Conservation (phyloP, 306 rosid species). For the Sicyos edulis region DNA sequence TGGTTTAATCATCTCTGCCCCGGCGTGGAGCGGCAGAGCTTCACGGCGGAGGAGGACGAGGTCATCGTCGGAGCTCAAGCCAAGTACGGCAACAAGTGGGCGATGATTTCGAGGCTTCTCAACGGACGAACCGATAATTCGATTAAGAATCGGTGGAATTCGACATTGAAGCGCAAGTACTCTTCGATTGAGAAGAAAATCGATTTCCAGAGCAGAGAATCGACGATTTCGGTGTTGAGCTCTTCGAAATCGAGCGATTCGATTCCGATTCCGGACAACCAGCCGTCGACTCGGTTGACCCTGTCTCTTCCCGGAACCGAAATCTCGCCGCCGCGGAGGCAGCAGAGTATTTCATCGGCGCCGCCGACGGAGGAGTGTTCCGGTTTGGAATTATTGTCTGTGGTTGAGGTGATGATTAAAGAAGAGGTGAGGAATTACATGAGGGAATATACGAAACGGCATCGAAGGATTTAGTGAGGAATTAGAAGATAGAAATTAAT, state of each 20-base stretch:
- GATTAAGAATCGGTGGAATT: conserved; percentile 63
- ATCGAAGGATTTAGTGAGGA: background rate
- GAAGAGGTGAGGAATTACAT: conserved; percentile 47
- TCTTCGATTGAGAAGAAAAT: conserved; percentile 28
- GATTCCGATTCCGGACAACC: conserved; percentile 2
- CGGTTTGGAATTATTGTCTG: background rate
- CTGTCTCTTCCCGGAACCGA: conserved; percentile 34
- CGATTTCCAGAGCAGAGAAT: background rate
- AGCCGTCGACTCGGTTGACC: conserved; percentile 41
- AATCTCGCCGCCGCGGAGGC: background rate
- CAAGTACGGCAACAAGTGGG: conserved; percentile 51
- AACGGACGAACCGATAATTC: conserved; percentile 61
- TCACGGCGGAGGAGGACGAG: conserved; percentile 42
- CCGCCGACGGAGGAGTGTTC: conserved; percentile 41
- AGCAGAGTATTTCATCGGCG: conserved; percentile 5
- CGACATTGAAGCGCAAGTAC: conserved; percentile 46
- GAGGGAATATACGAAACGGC: conserved; percentile 8
- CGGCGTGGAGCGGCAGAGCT: conserved; percentile 44
- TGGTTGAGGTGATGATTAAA: conserved; percentile 41
- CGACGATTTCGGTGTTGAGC: conserved; percentile 21
- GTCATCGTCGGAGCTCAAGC: conserved; percentile 36
- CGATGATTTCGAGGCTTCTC: conserved; percentile 55
- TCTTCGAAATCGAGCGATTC: conserved; percentile 40
- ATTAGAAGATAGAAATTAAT: conserved; percentile 9
- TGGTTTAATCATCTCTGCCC: conserved; percentile 69